phyloP scores from a whole-genome alignment of 2,329 filamentous ascomycete genomes.

The Calonectria naviculata region DNA sequence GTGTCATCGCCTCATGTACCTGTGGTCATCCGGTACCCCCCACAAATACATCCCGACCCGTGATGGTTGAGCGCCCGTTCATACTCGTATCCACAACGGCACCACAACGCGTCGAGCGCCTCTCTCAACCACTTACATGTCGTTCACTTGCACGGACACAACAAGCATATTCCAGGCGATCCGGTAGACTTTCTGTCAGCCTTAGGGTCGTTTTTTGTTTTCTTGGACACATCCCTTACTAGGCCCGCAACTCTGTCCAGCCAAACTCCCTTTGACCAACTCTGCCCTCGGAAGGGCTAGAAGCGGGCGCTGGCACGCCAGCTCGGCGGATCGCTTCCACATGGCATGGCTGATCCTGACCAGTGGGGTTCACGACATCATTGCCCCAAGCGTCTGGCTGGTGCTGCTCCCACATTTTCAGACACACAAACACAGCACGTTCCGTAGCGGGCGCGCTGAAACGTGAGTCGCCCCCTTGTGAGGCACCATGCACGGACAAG shows the following conservation, averaged over 20 bases:
- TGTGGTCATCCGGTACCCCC: slow-evolving; percentile 22
- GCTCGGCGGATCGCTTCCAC: slow-evolving; percentile 31
- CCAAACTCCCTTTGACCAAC: neutral
- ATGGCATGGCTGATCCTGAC: slow-evolving; percentile 28
- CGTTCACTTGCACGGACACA: slow-evolving; percentile 31
- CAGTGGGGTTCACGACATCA: slow-evolving; percentile 34
- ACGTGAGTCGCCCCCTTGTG: slow-evolving; percentile 44
- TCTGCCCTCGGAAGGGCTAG: slow-evolving; percentile 11
- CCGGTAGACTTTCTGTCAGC: neutral
- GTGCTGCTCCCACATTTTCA: slow-evolving; percentile 15
- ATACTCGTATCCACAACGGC: slow-evolving; percentile 30
- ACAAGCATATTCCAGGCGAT: slow-evolving; percentile 33
- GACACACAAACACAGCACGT: slow-evolving; percentile 28
- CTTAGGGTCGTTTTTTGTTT: neutral
- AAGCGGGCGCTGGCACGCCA: slow-evolving; percentile 29
- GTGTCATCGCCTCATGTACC: slow-evolving; percentile 18
- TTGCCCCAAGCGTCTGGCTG: slow-evolving; percentile 33
- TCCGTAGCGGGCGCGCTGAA: slow-evolving; percentile 41
- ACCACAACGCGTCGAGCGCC: slow-evolving; percentile 36
- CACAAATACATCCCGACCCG: slow-evolving; percentile 22
- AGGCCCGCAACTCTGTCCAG: neutral
- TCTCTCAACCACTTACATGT: slow-evolving; percentile 34
- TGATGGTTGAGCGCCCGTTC: slow-evolving; percentile 26
- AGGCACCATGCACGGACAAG: slow-evolving; percentile 33
- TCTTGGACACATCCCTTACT: slow-evolving; percentile 16